Conservation (phyloP, 345 rosid genomes). For the Psidium friedrichsthalianum region DNA sequence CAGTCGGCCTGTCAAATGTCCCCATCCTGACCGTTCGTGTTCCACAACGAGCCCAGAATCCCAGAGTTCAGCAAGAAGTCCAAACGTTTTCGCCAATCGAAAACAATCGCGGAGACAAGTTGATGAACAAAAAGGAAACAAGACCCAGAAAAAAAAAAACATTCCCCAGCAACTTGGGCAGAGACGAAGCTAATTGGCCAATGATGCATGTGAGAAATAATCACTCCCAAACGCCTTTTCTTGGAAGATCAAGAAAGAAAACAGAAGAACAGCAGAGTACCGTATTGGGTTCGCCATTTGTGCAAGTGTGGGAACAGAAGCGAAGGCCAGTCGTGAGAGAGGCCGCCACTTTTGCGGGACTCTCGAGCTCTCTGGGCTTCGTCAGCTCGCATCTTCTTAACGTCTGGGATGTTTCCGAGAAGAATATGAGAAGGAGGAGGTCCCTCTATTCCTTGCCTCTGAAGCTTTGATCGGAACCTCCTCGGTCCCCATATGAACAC, state of each 20-base stretch:
- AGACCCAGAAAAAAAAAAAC: not conserved
- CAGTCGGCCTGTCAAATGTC: not conserved
- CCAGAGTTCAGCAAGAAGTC: not conserved
- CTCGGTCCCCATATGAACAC: conserved; percentile 12
- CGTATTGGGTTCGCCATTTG: conserved; percentile 21
- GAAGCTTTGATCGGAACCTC: conserved; percentile 15
- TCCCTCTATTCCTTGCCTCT: conserved; percentile 31
- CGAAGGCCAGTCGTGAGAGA: conserved; percentile 36
- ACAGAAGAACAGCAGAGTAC: conserved; percentile 3
- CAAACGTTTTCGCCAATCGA: not conserved
- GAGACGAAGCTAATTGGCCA: not conserved
- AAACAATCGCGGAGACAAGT: not conserved
- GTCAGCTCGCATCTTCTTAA: conserved; percentile 8
- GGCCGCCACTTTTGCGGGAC: not conserved
- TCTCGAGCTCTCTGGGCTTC: not conserved
- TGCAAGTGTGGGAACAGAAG: conserved; percentile 12
- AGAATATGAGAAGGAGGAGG: conserved; percentile 29
- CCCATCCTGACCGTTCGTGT: not conserved
- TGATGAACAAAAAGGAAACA: not conserved
- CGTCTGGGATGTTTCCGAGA: conserved; percentile 30
- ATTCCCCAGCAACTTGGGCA: not conserved
- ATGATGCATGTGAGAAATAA: not conserved
- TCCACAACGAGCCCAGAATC: not conserved
- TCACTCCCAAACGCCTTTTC: not conserved
- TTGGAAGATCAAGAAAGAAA: not conserved